Conservation (phyloP, 2,329 filamentous ascomycete genomes). For the Lachnellula arida region DNA sequence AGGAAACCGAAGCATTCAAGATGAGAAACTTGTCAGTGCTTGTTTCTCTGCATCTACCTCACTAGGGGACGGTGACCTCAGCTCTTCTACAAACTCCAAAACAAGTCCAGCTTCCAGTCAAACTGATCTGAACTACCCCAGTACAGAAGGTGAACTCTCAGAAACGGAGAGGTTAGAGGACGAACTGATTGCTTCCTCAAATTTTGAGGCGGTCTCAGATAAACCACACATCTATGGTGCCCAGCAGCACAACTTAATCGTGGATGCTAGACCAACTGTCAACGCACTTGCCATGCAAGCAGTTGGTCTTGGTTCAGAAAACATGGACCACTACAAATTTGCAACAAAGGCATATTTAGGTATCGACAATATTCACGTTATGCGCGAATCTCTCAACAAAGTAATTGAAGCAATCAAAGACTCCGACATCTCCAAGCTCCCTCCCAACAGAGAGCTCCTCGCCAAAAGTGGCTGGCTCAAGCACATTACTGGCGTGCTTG, state of each 20-base stretch:
- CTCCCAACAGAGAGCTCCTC: conserved; percentile 76
- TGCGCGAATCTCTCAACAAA: conserved; percentile 84
- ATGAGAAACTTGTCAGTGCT: conserved; percentile 87
- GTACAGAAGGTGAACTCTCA: conserved; percentile 45
- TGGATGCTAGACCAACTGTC: conserved; percentile 89
- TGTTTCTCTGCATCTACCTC: conserved; percentile 68
- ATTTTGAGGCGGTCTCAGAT: conserved; percentile 47
- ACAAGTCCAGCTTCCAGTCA: conserved; percentile 46
- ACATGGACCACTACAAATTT: conserved; percentile 95
- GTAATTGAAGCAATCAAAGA: conserved; percentile 90
- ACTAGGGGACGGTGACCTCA: conserved; percentile 22
- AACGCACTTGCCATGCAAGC: conserved; percentile 95
- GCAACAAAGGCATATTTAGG: conserved; percentile 88
- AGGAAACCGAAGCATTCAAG: conserved; percentile 87
- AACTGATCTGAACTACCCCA: conserved; percentile 38
- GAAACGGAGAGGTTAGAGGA: conserved; percentile 66
- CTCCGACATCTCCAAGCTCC: conserved; percentile 77
- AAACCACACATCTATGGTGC: conserved; percentile 77
- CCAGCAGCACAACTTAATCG: conserved; percentile 89
- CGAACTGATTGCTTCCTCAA: conserved; percentile 54
- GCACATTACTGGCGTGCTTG: conserved; percentile 79
- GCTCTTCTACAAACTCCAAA: conserved; percentile 24
- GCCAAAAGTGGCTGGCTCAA: conserved; percentile 85
- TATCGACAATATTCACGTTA: conserved; percentile 98
- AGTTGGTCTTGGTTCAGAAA: conserved; percentile 88